Evolutionary conservation across 2,329 filamentous ascomycete genomes (phyloP).

Genomic region (Ciborinia camelliae): DNA sequence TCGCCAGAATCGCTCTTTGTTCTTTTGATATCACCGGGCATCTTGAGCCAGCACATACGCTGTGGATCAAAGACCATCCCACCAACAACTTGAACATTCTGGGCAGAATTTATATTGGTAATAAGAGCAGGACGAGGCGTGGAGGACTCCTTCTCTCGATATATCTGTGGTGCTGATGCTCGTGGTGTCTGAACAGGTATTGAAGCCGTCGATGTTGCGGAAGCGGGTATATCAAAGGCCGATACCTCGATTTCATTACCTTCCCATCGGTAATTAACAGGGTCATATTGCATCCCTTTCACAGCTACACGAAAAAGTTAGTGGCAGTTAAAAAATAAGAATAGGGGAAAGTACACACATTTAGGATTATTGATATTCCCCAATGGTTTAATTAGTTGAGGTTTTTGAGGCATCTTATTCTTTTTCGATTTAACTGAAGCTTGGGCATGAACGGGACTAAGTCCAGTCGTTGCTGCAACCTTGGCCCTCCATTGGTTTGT

Average conservation of each 20-base stretch:
- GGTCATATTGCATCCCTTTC: slow-evolving; percentile 96
- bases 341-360: slow-evolving; percentile 53
- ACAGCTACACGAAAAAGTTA: slow-evolving; percentile 54
- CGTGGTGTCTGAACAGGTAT: slow-evolving; percentile 43
- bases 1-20: slow-evolving; percentile 51
- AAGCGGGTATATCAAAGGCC: slow-evolving; percentile 67
- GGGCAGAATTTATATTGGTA: slow-evolving; percentile 78
- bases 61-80: slow-evolving; percentile 98
- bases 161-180: slow-evolving; percentile 48
- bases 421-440: slow-evolving; percentile 53
- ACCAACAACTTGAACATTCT: slow-evolving; percentile 90
- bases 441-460: slow-evolving; percentile 49
- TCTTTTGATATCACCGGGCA: slow-evolving; percentile 47
- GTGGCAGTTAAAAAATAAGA: not conserved
- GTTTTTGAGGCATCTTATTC: slow-evolving; percentile 60
- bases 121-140: slow-evolving; percentile 77
- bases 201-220: slow-evolving; percentile 52
- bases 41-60: slow-evolving; percentile 96
- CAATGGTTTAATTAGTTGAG: slow-evolving; percentile 85
- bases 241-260: slow-evolving; percentile 86
- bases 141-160: slow-evolving; percentile 54
- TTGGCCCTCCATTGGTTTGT: slow-evolving; percentile 41
- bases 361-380: slow-evolving; percentile 72
- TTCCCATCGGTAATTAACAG: slow-evolving; percentile 83
- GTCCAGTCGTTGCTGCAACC: slow-evolving; percentile 36